Base-by-base conservation (phyloP, 202 grass and related monocot species). In the Schoenoplectus tabernaemontani region DNA sequence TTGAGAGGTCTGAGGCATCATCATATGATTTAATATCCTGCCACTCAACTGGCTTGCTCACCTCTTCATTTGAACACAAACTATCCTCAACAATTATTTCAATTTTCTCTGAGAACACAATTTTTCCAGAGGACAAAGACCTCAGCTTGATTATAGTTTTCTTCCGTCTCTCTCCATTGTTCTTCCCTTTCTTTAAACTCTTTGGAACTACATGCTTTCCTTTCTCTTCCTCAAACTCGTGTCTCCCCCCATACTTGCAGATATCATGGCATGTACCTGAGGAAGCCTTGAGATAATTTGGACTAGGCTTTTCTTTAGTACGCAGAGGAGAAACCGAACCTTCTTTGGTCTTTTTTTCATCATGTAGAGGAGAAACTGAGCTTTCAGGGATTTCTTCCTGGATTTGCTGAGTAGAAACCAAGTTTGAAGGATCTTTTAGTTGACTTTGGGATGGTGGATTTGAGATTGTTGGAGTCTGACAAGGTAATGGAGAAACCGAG, bases 161-260 rank as follows among this genome's bases (percentile, higher is more conserved):
- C 58, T 82, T 79, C 37, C 44, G 86, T 9, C 46, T 66, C 9
- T 73, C 70, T 0, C 9, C 0, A 1, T 17, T 28, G 5, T 64
- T 41, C 5, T 51, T 74, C 28, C 74, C 26, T 76, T 79, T 67
- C 81, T 78, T 79, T 41, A 54, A 64, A 16, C 65, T 58, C 15
- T 7, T 84, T 1, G 26, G 37, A 6, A 43, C 38, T 68, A n/a
- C 53, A 63, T 39, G 12, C 15, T 57, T 63, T 3, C 74, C 78
- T 46, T 84, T 66, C 7, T 85, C 81, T 10, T 79, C 67, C 30
- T 78, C 78, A 8, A 87, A 89, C 13, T 64, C 28, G 57, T 96
- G 83, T 13, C 69, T 73, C 6, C 57, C 47, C 15, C 93, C 93
- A 62, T 96, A 88, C 82, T 96, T 96, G 88, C 93, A 96, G 6